These are phyloP conservation scores for Colletotrichum orbiculare DNA, from an alignment of 2,329 filamentous ascomycete species.

Conservation along the genomic window DNA sequence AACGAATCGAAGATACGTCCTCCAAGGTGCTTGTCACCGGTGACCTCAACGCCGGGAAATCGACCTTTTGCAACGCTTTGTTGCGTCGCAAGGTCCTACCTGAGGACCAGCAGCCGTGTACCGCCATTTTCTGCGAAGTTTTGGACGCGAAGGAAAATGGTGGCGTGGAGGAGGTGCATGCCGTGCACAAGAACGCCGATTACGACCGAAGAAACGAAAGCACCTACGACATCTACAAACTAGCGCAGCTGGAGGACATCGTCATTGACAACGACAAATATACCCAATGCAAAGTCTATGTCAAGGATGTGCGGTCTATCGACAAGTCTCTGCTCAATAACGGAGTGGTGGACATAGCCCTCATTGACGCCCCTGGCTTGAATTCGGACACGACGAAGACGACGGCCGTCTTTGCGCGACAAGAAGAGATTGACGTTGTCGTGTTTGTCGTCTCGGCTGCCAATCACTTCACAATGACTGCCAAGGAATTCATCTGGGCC, in stretches of 20 bases:
- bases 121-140: slow-evolving; percentile 98
- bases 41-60: slow-evolving; percentile 97
- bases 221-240: slow-evolving; percentile 87
- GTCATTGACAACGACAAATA: slow-evolving; percentile 90
- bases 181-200: slow-evolving; percentile 81
- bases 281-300: slow-evolving; percentile 95
- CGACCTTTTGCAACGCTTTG: slow-evolving; percentile 98
- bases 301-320: slow-evolving; percentile 88
- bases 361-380: slow-evolving; percentile 95
- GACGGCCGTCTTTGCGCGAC: slow-evolving; percentile 94
- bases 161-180: slow-evolving; percentile 93
- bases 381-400: slow-evolving; percentile 98
- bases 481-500: slow-evolving; percentile 97
- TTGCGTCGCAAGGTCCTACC: slow-evolving; percentile 91
- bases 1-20: slow-evolving; percentile 95
- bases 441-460: slow-evolving; percentile 98
- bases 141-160: slow-evolving; percentile 91
- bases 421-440: slow-evolving; percentile 98
- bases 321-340: slow-evolving; percentile 97
- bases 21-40: slow-evolving; percentile 97
- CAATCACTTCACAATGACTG: slow-evolving; percentile 97
- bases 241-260: slow-evolving; percentile 85
- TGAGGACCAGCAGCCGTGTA: slow-evolving; percentile 98
- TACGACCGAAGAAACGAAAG: slow-evolving; percentile 94
- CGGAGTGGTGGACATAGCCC: slow-evolving; percentile 95